Percentiles rank a stretch among this genome's conserved stretches.
These are phyloP conservation scores for Plantago coronopus DNA, from an alignment of 305 asterid species.

Conservation along the genomic window DNA sequence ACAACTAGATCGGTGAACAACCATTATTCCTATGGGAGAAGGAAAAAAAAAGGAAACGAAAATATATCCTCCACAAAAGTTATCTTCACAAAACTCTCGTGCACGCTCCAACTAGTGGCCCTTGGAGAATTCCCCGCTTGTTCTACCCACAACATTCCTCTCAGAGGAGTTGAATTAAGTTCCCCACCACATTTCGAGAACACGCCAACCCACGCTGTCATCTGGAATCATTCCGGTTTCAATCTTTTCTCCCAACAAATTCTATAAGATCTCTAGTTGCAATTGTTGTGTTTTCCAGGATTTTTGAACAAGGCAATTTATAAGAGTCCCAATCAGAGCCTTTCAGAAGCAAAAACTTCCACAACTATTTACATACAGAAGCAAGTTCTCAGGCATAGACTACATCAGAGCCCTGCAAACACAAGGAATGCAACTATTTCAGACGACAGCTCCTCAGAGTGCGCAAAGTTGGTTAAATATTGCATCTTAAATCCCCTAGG, in stretches of 20 bases:
- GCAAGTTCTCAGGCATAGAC: slow-evolving; percentile 17
- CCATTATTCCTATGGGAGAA: neutral
- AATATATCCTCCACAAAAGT: neutral
- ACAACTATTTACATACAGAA: slow-evolving; percentile 36
- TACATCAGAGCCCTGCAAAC: slow-evolving; percentile 22
- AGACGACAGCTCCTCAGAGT: neutral
- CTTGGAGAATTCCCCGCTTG: neutral
- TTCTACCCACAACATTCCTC: neutral
- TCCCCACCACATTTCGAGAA: neutral
- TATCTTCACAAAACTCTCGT: neutral
- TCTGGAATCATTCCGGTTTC: neutral
- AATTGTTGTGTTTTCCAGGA: slow-evolving; percentile 22
- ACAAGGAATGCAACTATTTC: slow-evolving; percentile 2
- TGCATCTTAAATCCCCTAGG: neutral
- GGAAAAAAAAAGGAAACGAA: neutral
- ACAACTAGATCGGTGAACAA: neutral
- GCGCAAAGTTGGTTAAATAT: neutral
- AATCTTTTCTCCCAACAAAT: neutral
- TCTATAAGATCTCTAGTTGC: slow-evolving; percentile 1
- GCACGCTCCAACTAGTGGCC: neutral
- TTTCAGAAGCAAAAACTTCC: slow-evolving; percentile 25
- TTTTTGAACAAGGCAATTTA: slow-evolving; percentile 7
- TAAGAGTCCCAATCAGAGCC: slow-evolving; percentile 17
- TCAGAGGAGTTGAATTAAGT: neutral
- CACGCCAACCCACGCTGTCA: neutral